These are phyloP conservation scores for Pleurotus tuber-regium DNA, from an alignment of 768 basidiomycete genomes.

Conservation along the genomic window DNA sequence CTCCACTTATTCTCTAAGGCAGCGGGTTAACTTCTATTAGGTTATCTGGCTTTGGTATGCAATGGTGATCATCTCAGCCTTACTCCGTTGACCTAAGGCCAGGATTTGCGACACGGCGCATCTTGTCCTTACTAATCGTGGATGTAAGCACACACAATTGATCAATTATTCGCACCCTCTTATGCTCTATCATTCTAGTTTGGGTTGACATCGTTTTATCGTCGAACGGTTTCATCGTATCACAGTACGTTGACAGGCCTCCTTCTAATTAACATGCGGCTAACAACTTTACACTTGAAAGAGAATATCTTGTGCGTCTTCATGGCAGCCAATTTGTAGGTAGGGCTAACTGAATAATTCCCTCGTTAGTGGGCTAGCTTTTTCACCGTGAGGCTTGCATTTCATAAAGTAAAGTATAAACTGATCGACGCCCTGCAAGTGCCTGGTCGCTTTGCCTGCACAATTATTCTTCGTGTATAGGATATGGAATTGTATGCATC, in stretches of 20 bases:
- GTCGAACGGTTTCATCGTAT: slow-evolving; percentile 4
- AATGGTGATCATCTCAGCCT: neutral
- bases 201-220: slow-evolving; percentile 7
- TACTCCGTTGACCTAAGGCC: neutral
- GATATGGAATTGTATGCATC: slow-evolving; percentile 4
- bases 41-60: slow-evolving; percentile 2
- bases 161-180: neutral
- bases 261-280: neutral
- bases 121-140: slow-evolving; percentile 9
- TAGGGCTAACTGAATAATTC: neutral
- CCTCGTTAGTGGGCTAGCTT: slow-evolving; percentile 4
- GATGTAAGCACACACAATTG: neutral
- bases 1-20: neutral
- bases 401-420: too few species aligned
- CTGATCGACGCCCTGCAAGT: too few species aligned
- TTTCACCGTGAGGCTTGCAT: slow-evolving; percentile 7
- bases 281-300: neutral
- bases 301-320: slow-evolving; percentile 9
- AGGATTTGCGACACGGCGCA: slow-evolving; percentile 8
- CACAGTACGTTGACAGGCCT: slow-evolving; percentile 4
- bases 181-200: neutral
- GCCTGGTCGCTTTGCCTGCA: slow-evolving; percentile 2
- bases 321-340: neutral
- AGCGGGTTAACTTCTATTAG: neutral
- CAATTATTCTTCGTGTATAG: slow-evolving; percentile 8